These are phyloP conservation scores for Penicillium coffeae DNA, from an alignment of 495 filamentous ascomycete genomes.

Conservation along the genomic window DNA sequence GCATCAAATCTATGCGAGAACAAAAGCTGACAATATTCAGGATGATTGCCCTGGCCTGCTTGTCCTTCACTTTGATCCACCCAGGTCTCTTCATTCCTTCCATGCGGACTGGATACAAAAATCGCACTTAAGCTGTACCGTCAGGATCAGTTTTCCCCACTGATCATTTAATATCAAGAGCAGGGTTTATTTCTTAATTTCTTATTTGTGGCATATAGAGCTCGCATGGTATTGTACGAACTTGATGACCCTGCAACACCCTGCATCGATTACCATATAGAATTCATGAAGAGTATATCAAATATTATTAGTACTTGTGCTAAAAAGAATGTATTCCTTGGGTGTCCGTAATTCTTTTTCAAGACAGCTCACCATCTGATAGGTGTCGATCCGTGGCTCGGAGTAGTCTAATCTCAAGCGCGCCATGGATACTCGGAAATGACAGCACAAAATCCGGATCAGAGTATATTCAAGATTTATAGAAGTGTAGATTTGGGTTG, in stretches of 20 bases:
- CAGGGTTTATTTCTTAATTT: background rate
- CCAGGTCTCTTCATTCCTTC: slow-evolving; percentile 47
- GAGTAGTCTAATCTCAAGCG: too few species aligned
- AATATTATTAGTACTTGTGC: too few species aligned
- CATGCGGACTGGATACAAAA: slow-evolving; percentile 34
- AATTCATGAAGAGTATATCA: too few species aligned
- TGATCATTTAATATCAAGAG: background rate
- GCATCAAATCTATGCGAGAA: background rate
- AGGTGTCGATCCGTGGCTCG: too few species aligned
- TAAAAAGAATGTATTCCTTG: too few species aligned
- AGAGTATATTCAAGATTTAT: too few species aligned
- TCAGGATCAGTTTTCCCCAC: background rate
- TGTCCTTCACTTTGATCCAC: slow-evolving; percentile 46
- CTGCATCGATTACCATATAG: too few species aligned
- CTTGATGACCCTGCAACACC: background rate
- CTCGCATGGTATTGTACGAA: background rate
- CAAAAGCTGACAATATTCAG: slow-evolving; percentile 14
- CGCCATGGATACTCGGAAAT: too few species aligned
- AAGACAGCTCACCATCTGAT: too few species aligned
- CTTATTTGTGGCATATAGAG: background rate
- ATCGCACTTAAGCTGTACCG: background rate
- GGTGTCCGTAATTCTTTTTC: too few species aligned
- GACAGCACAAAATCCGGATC: too few species aligned
- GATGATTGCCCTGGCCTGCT: slow-evolving; percentile 47
- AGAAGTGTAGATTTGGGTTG: background rate